These are phyloP conservation scores for Cyberlindnera maritima DNA, from an alignment of 805 yeast species.

Conservation along the genomic window DNA sequence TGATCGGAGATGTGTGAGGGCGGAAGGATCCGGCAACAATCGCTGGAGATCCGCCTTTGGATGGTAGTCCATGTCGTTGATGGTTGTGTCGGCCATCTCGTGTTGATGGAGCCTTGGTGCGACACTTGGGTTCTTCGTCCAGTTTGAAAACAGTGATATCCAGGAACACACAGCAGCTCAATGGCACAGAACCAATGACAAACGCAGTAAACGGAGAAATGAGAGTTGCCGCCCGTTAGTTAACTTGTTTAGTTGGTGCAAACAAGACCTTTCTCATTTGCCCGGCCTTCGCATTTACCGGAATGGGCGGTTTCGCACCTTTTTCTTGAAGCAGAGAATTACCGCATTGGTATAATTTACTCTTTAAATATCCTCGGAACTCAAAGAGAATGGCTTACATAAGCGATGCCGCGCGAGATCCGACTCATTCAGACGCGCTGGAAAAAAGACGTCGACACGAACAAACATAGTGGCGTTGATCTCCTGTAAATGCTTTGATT, in stretches of 20 bases:
- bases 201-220: not conserved
- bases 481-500: not conserved
- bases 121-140: not conserved
- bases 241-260: no score
- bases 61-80: slow-evolving; percentile 37
- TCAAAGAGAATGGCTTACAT: not conserved
- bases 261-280: not conserved
- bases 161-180: no score
- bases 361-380: no score
- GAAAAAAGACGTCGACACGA: slow-evolving; percentile 3
- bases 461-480: slow-evolving; percentile 3
- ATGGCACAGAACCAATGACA: no score
- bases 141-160: not conserved
- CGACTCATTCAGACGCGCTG: slow-evolving; percentile 3
- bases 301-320: slow-evolving; percentile 1
- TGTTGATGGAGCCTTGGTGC: not conserved
- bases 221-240: not conserved
- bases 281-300: not conserved
- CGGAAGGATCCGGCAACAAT: slow-evolving; percentile 49
- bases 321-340: not conserved
- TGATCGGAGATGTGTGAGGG: slow-evolving; percentile 49
- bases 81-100: not conserved
- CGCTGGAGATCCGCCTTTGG: slow-evolving; percentile 51
- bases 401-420: not conserved
- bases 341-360: not conserved